Percentiles rank a stretch among this genome's conserved stretches.
Evolutionary conservation across 208 protist species (phyloP).

Genomic region (Trypanosoma cruzi): DNA sequence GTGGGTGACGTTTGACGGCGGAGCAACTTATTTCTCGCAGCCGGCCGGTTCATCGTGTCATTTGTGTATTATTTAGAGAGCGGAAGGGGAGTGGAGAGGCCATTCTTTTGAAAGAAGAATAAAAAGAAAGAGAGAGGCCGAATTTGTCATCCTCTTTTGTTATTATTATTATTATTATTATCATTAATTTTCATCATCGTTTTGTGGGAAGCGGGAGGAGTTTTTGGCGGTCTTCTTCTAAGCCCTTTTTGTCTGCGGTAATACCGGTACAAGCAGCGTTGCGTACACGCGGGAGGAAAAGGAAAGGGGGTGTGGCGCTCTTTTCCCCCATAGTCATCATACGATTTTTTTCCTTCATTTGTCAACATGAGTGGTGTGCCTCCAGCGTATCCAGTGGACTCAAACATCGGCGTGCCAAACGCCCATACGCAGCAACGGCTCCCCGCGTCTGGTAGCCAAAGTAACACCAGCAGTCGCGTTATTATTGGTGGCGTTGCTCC

Average conservation of each 20-base stretch:
- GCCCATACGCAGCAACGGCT: constrained; percentile 12
- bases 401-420: neutral
- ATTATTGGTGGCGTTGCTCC: neutral
- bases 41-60: neutral
- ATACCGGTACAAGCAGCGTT: no score
- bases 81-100: neutral
- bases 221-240: no score
- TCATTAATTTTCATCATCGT: no score
- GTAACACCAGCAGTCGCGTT: constrained; percentile 17
- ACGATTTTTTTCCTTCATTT: neutral
- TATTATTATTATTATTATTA: neutral
- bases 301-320: neutral
- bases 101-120: neutral
- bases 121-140: no score
- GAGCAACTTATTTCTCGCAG: neutral
- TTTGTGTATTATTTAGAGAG: neutral
- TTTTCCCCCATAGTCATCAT: neutral
- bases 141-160: neutral
- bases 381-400: constrained; percentile 11
- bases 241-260: no score
- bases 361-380: constrained; percentile 1
- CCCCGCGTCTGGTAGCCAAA: constrained; percentile 23
- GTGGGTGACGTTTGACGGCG: no score
- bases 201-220: no score
- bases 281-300: neutral